Base-by-base conservation (phyloP, 2,329 filamentous ascomycete species). In the Exutisphaerella laricina region DNA sequence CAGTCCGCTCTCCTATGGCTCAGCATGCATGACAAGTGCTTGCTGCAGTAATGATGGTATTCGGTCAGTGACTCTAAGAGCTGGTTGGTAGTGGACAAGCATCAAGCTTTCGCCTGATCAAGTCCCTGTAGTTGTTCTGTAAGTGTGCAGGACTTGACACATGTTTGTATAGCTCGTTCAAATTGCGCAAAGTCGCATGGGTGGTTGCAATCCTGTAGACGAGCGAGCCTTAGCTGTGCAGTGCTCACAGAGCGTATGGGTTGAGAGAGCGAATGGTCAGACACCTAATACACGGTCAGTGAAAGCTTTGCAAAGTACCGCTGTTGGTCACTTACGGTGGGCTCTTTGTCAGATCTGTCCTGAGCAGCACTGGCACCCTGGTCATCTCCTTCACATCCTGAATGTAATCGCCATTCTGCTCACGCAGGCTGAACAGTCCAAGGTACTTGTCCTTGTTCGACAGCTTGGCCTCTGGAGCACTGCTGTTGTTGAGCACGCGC, bases 381-480 rank as follows among this genome's bases (percentile, higher is more conserved):
- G 88, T 90, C 89, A 98, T 96, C 74, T 98, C 92, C 45, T 83
- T 89, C 54, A 98, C 88, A 66, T 98, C 92, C 70, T 98, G 92
- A 61, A 98, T 96, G 72, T 94, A 94, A 58, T 97, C 86, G 53
- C 90, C 90, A 56, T 85, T 84, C 68, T 94, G 86, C 66, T 98
- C 90, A 39, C 92, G 79, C 56, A 98, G 75, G 57, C 82, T 81
- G 73, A 97, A 97, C 53, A 92, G 73, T 64, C 83, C 87, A 51
- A 95, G 69, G 68, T 96, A 98, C 72, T 94, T 96, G 73, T 97
- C 88, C 77, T 95, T 97, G 72, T 92, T 88, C 53, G 77, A 86
- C 64, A 92, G 70, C 62, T 88, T 88, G 44, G 79, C 77, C 70
- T 94, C 89, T 4, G 84, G 79, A 40, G 80, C 78, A 55, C 92